Percentiles rank a stretch among this genome's conserved stretches.
Conservation (phyloP, 345 rosid genomes). For the Crucihimalaya himalaica region DNA sequence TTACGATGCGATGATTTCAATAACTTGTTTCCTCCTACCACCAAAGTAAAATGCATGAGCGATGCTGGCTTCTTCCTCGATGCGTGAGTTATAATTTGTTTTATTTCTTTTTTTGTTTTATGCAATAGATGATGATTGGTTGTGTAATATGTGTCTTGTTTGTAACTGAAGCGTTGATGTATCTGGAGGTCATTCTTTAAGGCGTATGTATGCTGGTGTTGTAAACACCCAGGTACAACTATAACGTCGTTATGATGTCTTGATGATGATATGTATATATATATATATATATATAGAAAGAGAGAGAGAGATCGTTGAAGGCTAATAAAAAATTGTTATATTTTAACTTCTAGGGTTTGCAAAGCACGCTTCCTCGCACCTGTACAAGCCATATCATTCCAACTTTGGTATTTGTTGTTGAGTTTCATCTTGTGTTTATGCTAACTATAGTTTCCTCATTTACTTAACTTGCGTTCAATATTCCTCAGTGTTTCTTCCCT, state of each 20-base stretch:
- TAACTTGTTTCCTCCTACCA: constrained; percentile 51
- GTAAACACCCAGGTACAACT: constrained; percentile 69
- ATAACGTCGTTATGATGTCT: not conserved
- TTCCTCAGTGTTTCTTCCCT: constrained; percentile 40
- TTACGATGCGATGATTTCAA: constrained; percentile 67
- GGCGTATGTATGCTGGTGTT: constrained; percentile 67
- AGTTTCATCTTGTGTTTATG: not conserved
- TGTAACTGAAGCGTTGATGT: constrained; percentile 63
- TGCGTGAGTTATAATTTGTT: constrained; percentile 40
- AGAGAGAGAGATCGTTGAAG: not conserved
- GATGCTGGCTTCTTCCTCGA: constrained; percentile 98
- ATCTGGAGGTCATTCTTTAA: constrained; percentile 70
- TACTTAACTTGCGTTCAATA: not conserved
- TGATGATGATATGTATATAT: not conserved
- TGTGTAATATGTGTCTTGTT: not conserved
- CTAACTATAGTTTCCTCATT: not conserved
- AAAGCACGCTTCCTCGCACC: constrained; percentile 29
- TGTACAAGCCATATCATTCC: constrained; percentile 35
- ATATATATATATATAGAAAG: no score
- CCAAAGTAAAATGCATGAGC: constrained; percentile 85
- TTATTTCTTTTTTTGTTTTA: no score
- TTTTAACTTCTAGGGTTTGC: constrained; percentile 29
- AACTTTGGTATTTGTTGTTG: constrained; percentile 29
- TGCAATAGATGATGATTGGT: not conserved
- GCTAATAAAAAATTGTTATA: not conserved